Evolutionary conservation across 2,329 filamentous ascomycete species (phyloP), one percentile per base, ranked within the genome.

Genomic region (Xylaria sp.): DNA sequence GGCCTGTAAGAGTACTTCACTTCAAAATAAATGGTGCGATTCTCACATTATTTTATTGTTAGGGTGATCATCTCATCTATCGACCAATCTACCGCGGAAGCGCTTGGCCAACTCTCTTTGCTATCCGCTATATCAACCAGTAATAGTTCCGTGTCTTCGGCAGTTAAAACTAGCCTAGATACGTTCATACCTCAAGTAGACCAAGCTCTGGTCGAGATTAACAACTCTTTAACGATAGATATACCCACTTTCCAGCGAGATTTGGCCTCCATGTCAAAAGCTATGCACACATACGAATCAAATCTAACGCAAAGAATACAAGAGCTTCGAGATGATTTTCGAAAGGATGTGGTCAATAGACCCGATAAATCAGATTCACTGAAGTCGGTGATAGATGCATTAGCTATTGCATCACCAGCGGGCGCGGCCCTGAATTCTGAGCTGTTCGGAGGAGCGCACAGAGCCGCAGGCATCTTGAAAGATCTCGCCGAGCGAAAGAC

Each of bases 161-260:
- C 58, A 5, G 45, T 61, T 5, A 61, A 61, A 53, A 9, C 36
- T 15, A 61, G 25, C 36, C 47, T 61, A 17, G 47, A 61, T 53
- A 53, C 33, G 2, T 42, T 44, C 36, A 61, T 61, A 53, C 58
- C 47, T 20, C 58, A 22, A 15, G 27, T 31, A 17, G 25, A 44
- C 11, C 31, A 61, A 31, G 25, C 47, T 45, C n/a, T 61, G n/a
- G 2, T 33, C 25, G 47, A 61, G 25, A 44, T 61, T 3, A 44
- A 44, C 0, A 9, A 31, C 10, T 42, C 58, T 22, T 25, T 61
- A 11, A 44, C 27, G 7, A 15, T 25, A 7, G n/a, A 36, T 10
- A n/a, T 38, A 1, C 42, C 56, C 20, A 5, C 2, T n/a, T 38
- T 59, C 4, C 17, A 39, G 20, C 29, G 49, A 50, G 5, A 17